phyloP scores from a whole-genome alignment of 352 stramenopile species.

The Aphanomyces euteiches region DNA sequence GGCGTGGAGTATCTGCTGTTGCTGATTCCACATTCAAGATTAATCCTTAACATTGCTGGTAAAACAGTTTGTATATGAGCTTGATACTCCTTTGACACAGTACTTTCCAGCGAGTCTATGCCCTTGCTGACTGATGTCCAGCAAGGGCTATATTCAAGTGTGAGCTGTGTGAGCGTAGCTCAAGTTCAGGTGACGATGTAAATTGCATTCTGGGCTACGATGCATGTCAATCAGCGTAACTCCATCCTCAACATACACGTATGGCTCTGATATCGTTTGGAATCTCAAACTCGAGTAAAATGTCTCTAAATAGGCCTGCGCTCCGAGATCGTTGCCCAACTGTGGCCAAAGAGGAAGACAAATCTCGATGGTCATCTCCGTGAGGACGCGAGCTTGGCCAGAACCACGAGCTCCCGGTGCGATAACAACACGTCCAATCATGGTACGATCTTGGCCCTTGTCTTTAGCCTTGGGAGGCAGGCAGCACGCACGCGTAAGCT shows the following conservation, averaged over 20 bases:
- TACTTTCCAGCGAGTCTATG: too few species aligned
- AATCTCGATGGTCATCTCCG: background rate
- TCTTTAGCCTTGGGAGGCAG: slow-evolving; percentile 3
- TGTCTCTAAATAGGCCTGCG: slow-evolving; percentile 14
- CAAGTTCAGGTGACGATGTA: too few species aligned
- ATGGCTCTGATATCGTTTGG: background rate
- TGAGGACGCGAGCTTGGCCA: slow-evolving; percentile 10
- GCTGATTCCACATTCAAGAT: too few species aligned
- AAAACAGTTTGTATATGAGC: too few species aligned
- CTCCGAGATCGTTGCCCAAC: background rate
- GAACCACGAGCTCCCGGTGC: background rate
- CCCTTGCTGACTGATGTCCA: too few species aligned
- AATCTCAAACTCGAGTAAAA: slow-evolving; percentile 23
- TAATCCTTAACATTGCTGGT: too few species aligned
- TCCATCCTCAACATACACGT: slow-evolving; percentile 14
- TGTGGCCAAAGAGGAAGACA: slow-evolving; percentile 3
- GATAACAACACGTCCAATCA: slow-evolving; percentile 25
- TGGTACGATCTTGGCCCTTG: background rate
- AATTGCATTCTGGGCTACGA: background rate
- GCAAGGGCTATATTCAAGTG: too few species aligned
- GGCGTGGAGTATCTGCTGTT: too few species aligned
- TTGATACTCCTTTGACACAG: too few species aligned
- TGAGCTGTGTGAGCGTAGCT: too few species aligned
- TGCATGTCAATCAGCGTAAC: slow-evolving; percentile 23
- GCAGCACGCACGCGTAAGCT: slow-evolving; percentile 20